Evolutionary conservation across 2,329 filamentous ascomycete genomes (phyloP).

Genomic region (Neofusicoccum sp.): DNA sequence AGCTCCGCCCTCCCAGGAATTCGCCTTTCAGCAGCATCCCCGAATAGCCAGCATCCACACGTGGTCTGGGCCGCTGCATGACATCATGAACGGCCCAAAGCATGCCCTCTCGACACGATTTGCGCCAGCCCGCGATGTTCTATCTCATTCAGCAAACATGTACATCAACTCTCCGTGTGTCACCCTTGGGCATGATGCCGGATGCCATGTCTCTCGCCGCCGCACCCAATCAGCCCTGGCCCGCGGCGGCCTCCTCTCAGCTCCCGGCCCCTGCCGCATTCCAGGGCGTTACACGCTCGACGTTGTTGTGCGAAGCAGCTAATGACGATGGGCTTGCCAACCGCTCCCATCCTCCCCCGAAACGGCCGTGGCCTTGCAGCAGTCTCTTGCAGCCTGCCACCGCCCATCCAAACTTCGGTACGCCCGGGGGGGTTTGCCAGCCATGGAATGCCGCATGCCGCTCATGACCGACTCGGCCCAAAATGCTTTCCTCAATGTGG

Average conservation of each 20-base stretch:
- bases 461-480: not conserved
- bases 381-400: slow-evolving; percentile 2
- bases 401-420: slow-evolving; percentile 5
- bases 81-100: slow-evolving; percentile 21
- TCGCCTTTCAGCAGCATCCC: not conserved
- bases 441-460: slow-evolving; percentile 1
- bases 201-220: not conserved
- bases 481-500: slow-evolving; percentile 13
- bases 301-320: slow-evolving; percentile 18
- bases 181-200: slow-evolving; percentile 8
- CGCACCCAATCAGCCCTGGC: slow-evolving; percentile 1
- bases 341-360: not conserved
- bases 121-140: not conserved
- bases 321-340: not conserved
- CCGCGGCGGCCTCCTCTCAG: slow-evolving; percentile 1
- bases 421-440: not conserved
- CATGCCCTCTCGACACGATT: slow-evolving; percentile 5
- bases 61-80: slow-evolving; percentile 16
- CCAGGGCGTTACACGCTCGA: slow-evolving; percentile 21
- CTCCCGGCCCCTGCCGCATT: slow-evolving; percentile 13
- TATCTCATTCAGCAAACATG: not conserved
- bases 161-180: slow-evolving; percentile 5
- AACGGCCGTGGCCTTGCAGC: slow-evolving; percentile 18
- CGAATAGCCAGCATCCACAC: slow-evolving; percentile 3
- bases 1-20: slow-evolving; percentile 8